Conservation (phyloP, 805 yeast species). For the Schizosaccharomyces octosporus region DNA sequence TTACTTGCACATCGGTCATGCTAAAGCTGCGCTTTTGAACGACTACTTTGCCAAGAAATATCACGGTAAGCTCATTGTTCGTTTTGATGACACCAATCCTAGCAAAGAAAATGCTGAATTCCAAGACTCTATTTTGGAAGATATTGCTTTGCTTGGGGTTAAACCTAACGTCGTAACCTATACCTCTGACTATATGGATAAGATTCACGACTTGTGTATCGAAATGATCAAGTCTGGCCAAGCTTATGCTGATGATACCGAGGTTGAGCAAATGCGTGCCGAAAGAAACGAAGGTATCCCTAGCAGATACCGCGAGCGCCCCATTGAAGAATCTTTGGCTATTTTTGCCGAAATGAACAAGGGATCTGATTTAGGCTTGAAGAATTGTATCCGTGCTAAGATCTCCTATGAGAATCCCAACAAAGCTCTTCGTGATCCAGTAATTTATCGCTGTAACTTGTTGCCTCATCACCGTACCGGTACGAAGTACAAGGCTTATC, state of each 20-base stretch:
- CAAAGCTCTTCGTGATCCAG: slow-evolving; percentile 95
- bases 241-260: slow-evolving; percentile 95
- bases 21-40: slow-evolving; percentile 90
- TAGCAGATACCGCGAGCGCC: slow-evolving; percentile 72
- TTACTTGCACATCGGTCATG: slow-evolving; percentile 95
- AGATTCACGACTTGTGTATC: slow-evolving; percentile 71
- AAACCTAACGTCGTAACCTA: slow-evolving; percentile 72
- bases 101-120: slow-evolving; percentile 85
- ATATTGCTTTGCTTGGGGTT: slow-evolving; percentile 69
- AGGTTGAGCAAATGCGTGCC: slow-evolving; percentile 85
- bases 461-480: slow-evolving; percentile 98
- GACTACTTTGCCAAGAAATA: slow-evolving; percentile 89
- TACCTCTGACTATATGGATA: slow-evolving; percentile 80
- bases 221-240: slow-evolving; percentile 81
- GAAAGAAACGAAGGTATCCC: slow-evolving; percentile 96
- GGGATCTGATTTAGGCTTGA: slow-evolving; percentile 79
- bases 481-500: slow-evolving; percentile 78
- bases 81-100: slow-evolving; percentile 97
- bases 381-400: slow-evolving; percentile 89
- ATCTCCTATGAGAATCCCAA: slow-evolving; percentile 74
- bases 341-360: slow-evolving; percentile 82
- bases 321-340: slow-evolving; percentile 73
- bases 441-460: slow-evolving; percentile 85
- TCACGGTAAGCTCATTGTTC: slow-evolving; percentile 84
- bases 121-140: slow-evolving; percentile 83